Percentiles rank a stretch among this genome's conserved stretches.
phyloP scores from a whole-genome alignment of 2,329 filamentous ascomycete species.

The Bipolaris oryzae region DNA sequence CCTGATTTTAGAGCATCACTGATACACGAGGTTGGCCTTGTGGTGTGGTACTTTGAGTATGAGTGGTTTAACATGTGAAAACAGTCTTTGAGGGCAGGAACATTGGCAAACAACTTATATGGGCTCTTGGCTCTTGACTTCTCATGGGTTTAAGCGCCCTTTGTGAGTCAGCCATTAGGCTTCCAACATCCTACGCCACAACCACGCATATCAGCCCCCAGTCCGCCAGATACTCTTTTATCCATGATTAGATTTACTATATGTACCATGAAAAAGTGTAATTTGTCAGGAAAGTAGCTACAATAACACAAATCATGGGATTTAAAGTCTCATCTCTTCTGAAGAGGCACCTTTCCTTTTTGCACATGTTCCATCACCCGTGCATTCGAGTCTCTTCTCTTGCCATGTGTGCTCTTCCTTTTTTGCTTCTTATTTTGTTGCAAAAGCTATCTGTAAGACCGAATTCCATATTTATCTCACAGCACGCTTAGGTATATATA shows the following conservation, averaged over 20 bases:
- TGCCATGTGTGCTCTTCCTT: neutral
- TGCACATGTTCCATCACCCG: neutral
- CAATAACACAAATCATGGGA: neutral
- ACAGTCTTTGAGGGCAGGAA: neutral
- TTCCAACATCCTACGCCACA: neutral
- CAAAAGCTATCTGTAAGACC: neutral
- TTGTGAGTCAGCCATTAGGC: neutral
- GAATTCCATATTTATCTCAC: too few species aligned
- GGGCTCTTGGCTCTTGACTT: neutral
- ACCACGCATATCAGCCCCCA: neutral
- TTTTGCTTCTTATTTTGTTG: neutral
- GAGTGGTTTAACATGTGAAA: neutral
- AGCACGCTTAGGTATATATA: too few species aligned
- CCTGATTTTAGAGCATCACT: neutral
- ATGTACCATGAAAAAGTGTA: neutral
- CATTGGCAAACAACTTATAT: too few species aligned
- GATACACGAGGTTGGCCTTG: neutral
- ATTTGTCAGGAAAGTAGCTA: neutral
- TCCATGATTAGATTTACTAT: neutral
- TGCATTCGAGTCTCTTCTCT: neutral
- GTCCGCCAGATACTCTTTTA: too few species aligned
- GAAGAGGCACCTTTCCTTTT: constrained; percentile 1
- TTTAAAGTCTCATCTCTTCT: neutral
- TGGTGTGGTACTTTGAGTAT: neutral
- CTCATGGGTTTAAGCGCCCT: neutral